Percentiles rank a stretch among this genome's conserved stretches.
These are phyloP conservation scores for Tetrapisispora nanseiensis DNA, from an alignment of 805 yeast species.

Conservation along the genomic window DNA sequence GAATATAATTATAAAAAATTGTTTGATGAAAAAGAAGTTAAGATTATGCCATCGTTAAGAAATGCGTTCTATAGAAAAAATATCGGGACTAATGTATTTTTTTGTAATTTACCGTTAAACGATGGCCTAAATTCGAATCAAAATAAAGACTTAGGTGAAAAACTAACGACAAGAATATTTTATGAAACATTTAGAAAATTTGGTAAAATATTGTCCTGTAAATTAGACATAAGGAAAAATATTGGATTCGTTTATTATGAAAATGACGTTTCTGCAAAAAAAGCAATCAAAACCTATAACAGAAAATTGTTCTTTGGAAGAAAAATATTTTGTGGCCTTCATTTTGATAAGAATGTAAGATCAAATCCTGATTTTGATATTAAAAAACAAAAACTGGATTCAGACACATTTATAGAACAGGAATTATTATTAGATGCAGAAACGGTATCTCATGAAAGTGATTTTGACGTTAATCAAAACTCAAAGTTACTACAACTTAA, in stretches of 20 bases:
- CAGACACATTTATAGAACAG: conserved; percentile 20
- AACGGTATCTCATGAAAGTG: too few species aligned
- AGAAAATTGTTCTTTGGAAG: conserved; percentile 21
- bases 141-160: background rate
- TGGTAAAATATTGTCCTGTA: conserved; percentile 39
- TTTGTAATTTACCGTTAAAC: conserved; percentile 38
- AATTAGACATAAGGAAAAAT: conserved; percentile 29
- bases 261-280: conserved; percentile 26
- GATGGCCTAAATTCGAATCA: conserved; percentile 7
- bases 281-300: conserved; percentile 28
- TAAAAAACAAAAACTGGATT: conserved; percentile 19
- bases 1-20: conserved; percentile 43
- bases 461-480: too few species aligned
- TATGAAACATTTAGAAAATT: conserved; percentile 40
- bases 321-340: conserved; percentile 30
- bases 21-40: conserved; percentile 31
- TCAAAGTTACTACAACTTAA: too few species aligned
- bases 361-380: conserved; percentile 26
- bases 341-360: conserved; percentile 16
- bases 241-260: conserved; percentile 36
- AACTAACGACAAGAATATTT: conserved; percentile 35
- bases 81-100: conserved; percentile 43
- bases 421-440: conserved; percentile 11
- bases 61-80: conserved; percentile 36
- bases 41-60: conserved; percentile 48